phyloP scores from a whole-genome alignment of 192 early-diverging fungal species.

The Umbelopsis sp. region DNA sequence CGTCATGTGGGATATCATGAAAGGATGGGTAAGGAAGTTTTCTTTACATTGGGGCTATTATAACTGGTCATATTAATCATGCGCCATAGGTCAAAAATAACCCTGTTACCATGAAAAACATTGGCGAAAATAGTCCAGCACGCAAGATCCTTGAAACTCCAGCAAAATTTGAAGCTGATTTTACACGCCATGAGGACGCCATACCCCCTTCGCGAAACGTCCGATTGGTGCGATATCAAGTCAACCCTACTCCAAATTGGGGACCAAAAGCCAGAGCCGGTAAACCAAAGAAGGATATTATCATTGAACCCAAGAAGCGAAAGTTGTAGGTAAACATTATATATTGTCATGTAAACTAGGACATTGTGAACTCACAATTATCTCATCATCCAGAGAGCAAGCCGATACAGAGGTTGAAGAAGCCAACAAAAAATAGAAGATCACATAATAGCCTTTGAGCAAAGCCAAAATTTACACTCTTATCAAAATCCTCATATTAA shows the following conservation, averaged over 20 bases:
- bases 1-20: slow-evolving; percentile 93
- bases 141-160: slow-evolving; percentile 63
- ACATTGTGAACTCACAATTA: neutral
- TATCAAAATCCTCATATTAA: no score
- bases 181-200: slow-evolving; percentile 71
- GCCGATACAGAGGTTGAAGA: neutral
- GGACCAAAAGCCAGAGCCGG: slow-evolving; percentile 88
- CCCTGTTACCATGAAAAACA: slow-evolving; percentile 68
- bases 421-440: slow-evolving; percentile 16
- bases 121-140: slow-evolving; percentile 68
- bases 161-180: slow-evolving; percentile 67
- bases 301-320: slow-evolving; percentile 12
- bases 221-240: slow-evolving; percentile 90
- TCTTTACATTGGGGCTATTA: no score
- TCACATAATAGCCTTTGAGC: no score
- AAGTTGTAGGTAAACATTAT: slow-evolving; percentile 18
- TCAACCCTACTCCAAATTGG: slow-evolving; percentile 97
- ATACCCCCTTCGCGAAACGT: slow-evolving; percentile 75
- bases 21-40: slow-evolving; percentile 54
- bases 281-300: slow-evolving; percentile 43
- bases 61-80: neutral
- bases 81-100: slow-evolving; percentile 59
- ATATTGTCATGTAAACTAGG: no score
- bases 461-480: no score
- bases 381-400: neutral